phyloP scores from a whole-genome alignment of 2,329 filamentous ascomycete genomes.

The Coleophoma eucalyptorum region DNA sequence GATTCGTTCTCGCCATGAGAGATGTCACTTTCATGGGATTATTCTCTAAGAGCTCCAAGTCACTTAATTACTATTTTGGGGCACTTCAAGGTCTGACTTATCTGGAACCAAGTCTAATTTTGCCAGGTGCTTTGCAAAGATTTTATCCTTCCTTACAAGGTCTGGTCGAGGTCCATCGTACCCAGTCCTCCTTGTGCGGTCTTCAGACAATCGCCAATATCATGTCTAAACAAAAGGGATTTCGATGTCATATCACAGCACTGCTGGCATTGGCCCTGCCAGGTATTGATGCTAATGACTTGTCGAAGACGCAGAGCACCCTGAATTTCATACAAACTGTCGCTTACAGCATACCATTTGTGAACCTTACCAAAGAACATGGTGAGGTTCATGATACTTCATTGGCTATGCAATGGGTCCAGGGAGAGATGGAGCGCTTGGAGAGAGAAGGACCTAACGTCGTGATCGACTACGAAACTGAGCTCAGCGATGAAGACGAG shows the following conservation, averaged over 20 bases:
- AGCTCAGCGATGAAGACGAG: constrained; percentile 83
- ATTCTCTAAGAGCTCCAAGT: constrained; percentile 90
- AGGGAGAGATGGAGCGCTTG: constrained; percentile 89
- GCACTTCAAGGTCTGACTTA: constrained; percentile 87
- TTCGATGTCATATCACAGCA: constrained; percentile 91
- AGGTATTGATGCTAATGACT: constrained; percentile 94
- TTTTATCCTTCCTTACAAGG: constrained; percentile 98
- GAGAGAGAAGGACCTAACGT: constrained; percentile 83
- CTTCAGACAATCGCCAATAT: constrained; percentile 88
- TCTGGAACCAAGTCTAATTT: constrained; percentile 84
- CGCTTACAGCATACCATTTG: constrained; percentile 92
- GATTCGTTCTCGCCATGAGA: constrained; percentile 83
- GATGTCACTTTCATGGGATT: constrained; percentile 98
- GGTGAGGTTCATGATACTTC: constrained; percentile 68
- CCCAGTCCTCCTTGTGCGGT: constrained; percentile 87
- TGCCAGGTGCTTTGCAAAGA: constrained; percentile 88
- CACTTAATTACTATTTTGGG: constrained; percentile 87
- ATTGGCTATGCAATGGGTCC: constrained; percentile 89
- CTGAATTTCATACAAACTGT: constrained; percentile 94
- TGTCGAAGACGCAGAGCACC: constrained; percentile 94
- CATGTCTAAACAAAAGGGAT: constrained; percentile 93
- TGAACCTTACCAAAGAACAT: constrained; percentile 69
- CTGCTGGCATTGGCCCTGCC: constrained; percentile 88
- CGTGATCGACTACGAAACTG: constrained; percentile 77
- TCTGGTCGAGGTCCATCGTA: constrained; percentile 93